Base-by-base conservation (phyloP, 2,329 filamentous ascomycete species). In the Stagonosporopsis cucurbitacearum region DNA sequence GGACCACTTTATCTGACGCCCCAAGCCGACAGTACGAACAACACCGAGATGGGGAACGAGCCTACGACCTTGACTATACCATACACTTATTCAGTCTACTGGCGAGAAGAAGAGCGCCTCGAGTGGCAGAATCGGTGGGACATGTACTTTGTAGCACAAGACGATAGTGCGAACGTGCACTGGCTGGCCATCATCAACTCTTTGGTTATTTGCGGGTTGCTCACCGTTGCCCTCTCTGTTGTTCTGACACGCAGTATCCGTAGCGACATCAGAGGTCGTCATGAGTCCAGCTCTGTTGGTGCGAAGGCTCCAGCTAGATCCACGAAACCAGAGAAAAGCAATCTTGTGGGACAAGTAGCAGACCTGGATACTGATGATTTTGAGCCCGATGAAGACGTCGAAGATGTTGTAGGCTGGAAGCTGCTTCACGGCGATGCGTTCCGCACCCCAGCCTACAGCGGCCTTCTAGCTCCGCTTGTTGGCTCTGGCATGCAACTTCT, bases 101-200 rank as follows among this genome's bases (percentile, higher is more conserved):
- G 92, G 78, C 87, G 91, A 47, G 90, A 96, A 72, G 91, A 96
- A 59, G 84, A 88, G 37, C 85, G 83, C 19, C 80, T 96, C 46
- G 91, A 95, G 61, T 96, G 92, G 92, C 81, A 82, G 53, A 91
- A 88, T 65, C 85, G 92, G 50, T 96, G 92, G 92, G 90, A 96
- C 68, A 79, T 94, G 50, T 96, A 96, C 75, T 96, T 96, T 77
- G 90, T 89, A 57, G 92, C 94, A 73, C 90, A 95, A 70, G 88
- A 91, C 54, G 90, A 94, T 63, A 90, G 89, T 41, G 88, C 86
- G 23, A 87, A 86, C 70, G 91, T 94, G 22, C 92, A 96, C 72
- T 96, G 91, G 90, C 81, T 96, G 52, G 91, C 92, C 32, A 94
- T 96, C 60, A 76, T 95, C 74, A 96, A 96, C 77, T 95, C 91